These are phyloP conservation scores for Gamsiella multidivaricata DNA, from an alignment of 192 early-diverging fungal genomes.

Conservation along the genomic window DNA sequence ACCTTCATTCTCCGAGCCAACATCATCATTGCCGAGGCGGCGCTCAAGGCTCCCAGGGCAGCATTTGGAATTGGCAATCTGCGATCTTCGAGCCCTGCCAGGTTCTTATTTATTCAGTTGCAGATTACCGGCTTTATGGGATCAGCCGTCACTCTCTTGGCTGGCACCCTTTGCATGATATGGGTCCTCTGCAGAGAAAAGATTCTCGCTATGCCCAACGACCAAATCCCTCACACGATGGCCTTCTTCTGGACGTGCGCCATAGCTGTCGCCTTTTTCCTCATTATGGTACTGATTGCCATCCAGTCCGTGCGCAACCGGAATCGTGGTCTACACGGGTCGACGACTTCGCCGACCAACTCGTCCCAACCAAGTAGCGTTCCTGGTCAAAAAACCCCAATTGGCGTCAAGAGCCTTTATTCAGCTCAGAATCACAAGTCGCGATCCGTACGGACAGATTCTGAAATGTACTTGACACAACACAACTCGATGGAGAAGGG, in stretches of 20 bases:
- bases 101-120: constrained; percentile 47
- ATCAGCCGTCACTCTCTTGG: constrained; percentile 21
- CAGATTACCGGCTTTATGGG: constrained; percentile 51
- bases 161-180: constrained; percentile 44
- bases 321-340: constrained; percentile 19
- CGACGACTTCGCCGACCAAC: constrained; percentile 6
- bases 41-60: constrained; percentile 33
- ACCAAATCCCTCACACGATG: constrained; percentile 36
- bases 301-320: constrained; percentile 43
- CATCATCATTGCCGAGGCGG: constrained; percentile 47
- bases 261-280: constrained; percentile 32
- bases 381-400: constrained; percentile 28
- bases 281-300: constrained; percentile 36
- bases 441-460: not conserved
- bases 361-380: constrained; percentile 5
- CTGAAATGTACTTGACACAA: constrained; percentile 25
- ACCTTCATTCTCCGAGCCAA: constrained; percentile 51
- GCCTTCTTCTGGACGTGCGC: constrained; percentile 53
- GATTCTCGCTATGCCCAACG: constrained; percentile 25
- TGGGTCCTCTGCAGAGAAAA: constrained; percentile 30
- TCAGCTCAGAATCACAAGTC: constrained; percentile 19
- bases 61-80: constrained; percentile 49
- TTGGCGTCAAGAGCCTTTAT: constrained; percentile 15
- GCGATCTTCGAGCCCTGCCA: constrained; percentile 34
- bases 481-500: constrained; percentile 26